Percentiles rank a stretch among this genome's conserved stretches.
phyloP scores from a whole-genome alignment of 345 rosid species.

The Jatropha curcas region DNA sequence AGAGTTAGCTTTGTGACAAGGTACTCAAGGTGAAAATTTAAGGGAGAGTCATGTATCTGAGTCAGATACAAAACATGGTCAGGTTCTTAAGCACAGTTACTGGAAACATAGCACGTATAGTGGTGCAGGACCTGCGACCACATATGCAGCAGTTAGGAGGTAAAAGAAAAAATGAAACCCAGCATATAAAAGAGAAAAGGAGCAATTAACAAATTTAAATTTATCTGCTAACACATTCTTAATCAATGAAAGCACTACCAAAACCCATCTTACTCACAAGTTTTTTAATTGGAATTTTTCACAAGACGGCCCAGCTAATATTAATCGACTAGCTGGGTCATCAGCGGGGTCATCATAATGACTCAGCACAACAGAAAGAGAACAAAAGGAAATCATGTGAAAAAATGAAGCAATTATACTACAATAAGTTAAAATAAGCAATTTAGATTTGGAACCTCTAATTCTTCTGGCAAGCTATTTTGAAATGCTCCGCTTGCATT shows the following conservation, averaged over 20 bases:
- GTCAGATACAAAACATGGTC: conserved; percentile 31
- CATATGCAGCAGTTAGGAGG: conserved; percentile 60
- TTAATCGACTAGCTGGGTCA: conserved; percentile 14
- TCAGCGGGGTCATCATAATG: conserved; percentile 15
- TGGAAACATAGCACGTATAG: conserved; percentile 50
- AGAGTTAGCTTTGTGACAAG: conserved; percentile 21
- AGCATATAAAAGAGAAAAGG: neutral
- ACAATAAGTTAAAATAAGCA: neutral
- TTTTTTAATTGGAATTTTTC: neutral
- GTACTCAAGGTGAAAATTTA: neutral
- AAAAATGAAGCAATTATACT: neutral
- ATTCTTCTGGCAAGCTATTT: conserved; percentile 46
- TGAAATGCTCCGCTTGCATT: conserved; percentile 33
- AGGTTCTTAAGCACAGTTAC: conserved; percentile 55
- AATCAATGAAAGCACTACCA: neutral
- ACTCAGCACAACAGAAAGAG: conserved; percentile 5
- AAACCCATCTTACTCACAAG: conserved; percentile 4
- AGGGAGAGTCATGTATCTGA: conserved; percentile 27
- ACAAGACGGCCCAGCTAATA: neutral
- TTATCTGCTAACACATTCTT: neutral
- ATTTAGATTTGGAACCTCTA: conserved; percentile 52
- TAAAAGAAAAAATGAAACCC: neutral
- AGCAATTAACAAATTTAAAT: conserved; percentile 5
- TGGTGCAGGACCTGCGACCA: conserved; percentile 78
- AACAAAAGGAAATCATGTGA: neutral